Base-by-base conservation (phyloP, 129 eudicot genomes). In the Chrysanthemum lavandulifolium region DNA sequence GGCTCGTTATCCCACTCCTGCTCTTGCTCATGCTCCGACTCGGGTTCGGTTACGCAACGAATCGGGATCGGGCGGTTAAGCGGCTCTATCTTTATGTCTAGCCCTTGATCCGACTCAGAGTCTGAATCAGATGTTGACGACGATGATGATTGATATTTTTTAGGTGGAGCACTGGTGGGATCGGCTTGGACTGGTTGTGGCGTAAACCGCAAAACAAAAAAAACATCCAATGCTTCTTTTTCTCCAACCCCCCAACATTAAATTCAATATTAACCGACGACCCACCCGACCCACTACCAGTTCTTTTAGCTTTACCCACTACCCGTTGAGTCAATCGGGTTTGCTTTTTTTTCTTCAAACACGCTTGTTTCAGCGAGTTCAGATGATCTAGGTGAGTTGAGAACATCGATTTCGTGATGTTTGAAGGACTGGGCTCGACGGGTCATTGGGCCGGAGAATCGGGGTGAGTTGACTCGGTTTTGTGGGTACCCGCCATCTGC, bases 401-500 rank as follows among this genome's bases (percentile, higher is more conserved):
- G 84, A 9, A 90, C 78, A 69, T 90, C 97, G 71, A 90, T 88
- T 85, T 95, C 97, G 25, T 88, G 96, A 18, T 90, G 87, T 69
- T 93, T 93, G 79, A 93, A 93, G 9, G 98, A 93, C 16, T 83
- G 91, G 5, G 97, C 91, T 40, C 99, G 78, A 73, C 99, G 99
- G 54, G 99, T 88, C 94, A 95, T 95, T 53, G 96, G n/a, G 62
- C 97, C 95, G 29, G 97, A 94, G 82, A 83, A 84, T 75, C 99
- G 69, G 0, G n/a, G 99, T 74, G 97, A 90, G 84, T 72, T 90
- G 74, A 95, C 85, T 12, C 92, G 84, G 51, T 81, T n/a, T 14
- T 6, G 86, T 2, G 97, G 74, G 31, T 81, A 66, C 52, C 86
- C 91, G 81, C 80, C 97, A 19, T 72, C 72, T 67, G 82, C 69